Base-by-base conservation (phyloP, 176 grass and related monocot species). In the Tillandsia fasciculata region DNA sequence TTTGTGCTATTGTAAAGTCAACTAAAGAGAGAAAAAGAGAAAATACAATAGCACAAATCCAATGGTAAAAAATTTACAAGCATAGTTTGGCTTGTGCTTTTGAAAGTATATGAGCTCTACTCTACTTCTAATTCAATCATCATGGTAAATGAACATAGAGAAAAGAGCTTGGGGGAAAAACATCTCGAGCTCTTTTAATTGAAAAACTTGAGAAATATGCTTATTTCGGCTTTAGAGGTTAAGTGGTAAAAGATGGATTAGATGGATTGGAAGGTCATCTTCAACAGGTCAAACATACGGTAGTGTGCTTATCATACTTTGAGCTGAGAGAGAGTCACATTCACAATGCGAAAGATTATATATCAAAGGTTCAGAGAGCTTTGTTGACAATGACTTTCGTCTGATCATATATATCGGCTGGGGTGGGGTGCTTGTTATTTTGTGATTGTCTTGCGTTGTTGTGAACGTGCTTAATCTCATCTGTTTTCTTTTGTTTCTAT, bases 401-500 rank as follows among this genome's bases (percentile, higher is more conserved):
- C 22, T 20, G 15, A 15, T 61, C 14, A n/a, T 18, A 2, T 57
- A 24, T 42, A 42, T 6, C 33, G 6, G 33, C 33, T 7, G 33
- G 33, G 33, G 33, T 42, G 33, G 33, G 33, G 33, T 42, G 33
- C 33, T 42, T 42, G n/a, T 18, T 61, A 23, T 20, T 61, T 15
- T 59, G 56, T 61, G 17, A 7, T 61, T 11, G 52, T 56, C 11
- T 56, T 56, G 1, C 5, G 33, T 42, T 42, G 33, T 56, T 56
- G 13, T 56, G 52, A 12, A 13, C 18, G 6, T 23, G 56, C 13
- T 23, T 15, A 61, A 15, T n/a, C 15, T 61, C 17, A 23, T 61
- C 56, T 18, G 56, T 61, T 61, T 9, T n/a, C 17, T 18, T 61
- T 15, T 72, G 2, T 74, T 64, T 80, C 50, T 74, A 79, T 52